Conservation (phyloP, 176 grass and related monocot genomes). For the Thinopyrum elongatum region DNA sequence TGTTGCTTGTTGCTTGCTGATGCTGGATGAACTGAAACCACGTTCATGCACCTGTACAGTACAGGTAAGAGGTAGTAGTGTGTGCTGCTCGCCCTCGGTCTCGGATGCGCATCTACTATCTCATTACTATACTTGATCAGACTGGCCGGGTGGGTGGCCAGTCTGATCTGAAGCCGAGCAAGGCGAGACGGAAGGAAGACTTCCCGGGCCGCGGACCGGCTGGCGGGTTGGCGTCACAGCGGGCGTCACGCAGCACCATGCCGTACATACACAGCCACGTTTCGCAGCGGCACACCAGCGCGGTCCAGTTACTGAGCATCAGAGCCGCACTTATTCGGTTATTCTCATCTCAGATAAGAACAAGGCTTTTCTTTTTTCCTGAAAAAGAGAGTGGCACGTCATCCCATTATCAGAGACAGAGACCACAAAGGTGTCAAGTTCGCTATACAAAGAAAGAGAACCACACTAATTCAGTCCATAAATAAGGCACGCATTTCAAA, state of each 20-base stretch:
- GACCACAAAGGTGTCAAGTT: too few relatives aligned
- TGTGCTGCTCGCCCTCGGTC: background rate
- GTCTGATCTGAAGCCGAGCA: background rate
- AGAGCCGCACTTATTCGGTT: background rate
- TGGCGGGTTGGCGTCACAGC: background rate
- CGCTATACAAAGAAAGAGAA: too few relatives aligned
- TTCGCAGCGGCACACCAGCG: background rate
- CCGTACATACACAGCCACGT: background rate
- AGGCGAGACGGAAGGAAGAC: background rate
- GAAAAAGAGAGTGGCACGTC: too few relatives aligned
- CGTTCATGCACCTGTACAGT: constrained; percentile 9
- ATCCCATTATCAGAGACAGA: too few relatives aligned
- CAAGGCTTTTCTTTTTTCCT: too few relatives aligned
- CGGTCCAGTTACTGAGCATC: background rate
- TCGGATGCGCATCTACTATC: background rate
- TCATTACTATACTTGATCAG: background rate
- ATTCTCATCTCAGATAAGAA: background rate
- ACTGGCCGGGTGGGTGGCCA: background rate
- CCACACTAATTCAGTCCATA: background rate
- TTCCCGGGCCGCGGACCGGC: background rate
- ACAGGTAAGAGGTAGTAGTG: background rate
- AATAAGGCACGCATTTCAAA: too few relatives aligned
- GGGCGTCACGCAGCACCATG: constrained; percentile 12
- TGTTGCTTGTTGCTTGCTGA: too few relatives aligned
- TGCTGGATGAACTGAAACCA: background rate